A percentile compares a stretch with the other conserved stretches of the same genome.
These are phyloP conservation scores for Chaetomium sp. DNA, from an alignment of 2,329 filamentous ascomycete genomes.

Conservation along the genomic window DNA sequence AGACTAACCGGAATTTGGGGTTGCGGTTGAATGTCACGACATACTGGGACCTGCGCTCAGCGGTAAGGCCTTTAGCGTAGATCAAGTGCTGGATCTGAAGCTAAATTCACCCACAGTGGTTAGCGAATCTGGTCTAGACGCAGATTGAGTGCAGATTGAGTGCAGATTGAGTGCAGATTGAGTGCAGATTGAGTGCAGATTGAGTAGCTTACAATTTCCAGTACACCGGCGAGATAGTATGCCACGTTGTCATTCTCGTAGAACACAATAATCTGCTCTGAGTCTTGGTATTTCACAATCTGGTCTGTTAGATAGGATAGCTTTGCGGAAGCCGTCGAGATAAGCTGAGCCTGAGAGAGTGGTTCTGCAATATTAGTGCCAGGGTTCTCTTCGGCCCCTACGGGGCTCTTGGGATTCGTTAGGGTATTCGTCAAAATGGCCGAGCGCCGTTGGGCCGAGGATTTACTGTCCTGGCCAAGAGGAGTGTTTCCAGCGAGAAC, in stretches of 20 bases:
- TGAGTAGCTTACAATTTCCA: conserved; percentile 56
- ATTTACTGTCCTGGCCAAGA: conserved; percentile 32
- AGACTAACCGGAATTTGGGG: conserved; percentile 48
- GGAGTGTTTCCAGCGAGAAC: conserved; percentile 39
- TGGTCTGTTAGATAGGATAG: conserved; percentile 76
- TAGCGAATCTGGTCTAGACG: too few species aligned
- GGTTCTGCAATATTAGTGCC: conserved; percentile 35
- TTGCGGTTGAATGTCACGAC: conserved; percentile 71
- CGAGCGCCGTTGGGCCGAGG: conserved; percentile 29
- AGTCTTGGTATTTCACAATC: conserved; percentile 58
- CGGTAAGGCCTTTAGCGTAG: conserved; percentile 58
- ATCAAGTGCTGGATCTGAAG: conserved; percentile 56
- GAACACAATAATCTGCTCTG: conserved; percentile 86
- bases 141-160: too few species aligned
- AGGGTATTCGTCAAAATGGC: conserved; percentile 22
- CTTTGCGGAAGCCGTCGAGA: conserved; percentile 82
- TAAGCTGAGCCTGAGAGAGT: conserved; percentile 53
- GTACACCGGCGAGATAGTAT: conserved; percentile 74
- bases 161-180: too few species aligned
- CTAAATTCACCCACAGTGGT: conserved; percentile 27
- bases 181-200: too few species aligned
- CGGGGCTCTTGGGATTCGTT: conserved; percentile 14
- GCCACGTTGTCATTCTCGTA: conserved; percentile 85
- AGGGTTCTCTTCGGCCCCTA: conserved; percentile 15
- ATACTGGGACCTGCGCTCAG: conserved; percentile 63